phyloP scores from a whole-genome alignment of 2,329 filamentous ascomycete genomes.

The Arthrobotrys sphaeroides region DNA sequence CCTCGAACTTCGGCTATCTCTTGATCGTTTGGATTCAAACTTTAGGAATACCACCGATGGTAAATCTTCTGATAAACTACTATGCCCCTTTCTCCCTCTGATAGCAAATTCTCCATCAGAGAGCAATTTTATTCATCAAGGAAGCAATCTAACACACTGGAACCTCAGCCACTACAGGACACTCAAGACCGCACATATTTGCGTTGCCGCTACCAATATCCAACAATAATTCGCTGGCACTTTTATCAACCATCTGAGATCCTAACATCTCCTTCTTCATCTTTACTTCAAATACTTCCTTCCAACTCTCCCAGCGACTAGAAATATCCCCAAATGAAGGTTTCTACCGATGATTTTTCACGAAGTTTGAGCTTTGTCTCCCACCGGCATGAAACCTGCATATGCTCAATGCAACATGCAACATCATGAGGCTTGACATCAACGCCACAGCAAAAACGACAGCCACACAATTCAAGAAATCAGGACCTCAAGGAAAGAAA shows the following conservation, averaged over 20 bases:
- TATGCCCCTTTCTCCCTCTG: no score
- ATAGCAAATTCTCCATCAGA: no score
- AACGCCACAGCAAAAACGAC: neutral
- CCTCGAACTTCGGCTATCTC: no score
- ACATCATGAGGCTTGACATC: neutral
- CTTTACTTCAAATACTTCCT: neutral
- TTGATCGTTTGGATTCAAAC: no score
- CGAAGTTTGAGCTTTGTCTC: neutral
- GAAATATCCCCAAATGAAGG: neutral
- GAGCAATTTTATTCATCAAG: no score
- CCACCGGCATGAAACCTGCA: neutral
- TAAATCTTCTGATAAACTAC: no score
- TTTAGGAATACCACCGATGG: no score
- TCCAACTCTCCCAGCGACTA: neutral
- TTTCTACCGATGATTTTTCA: neutral
- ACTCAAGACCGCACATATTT: neutral
- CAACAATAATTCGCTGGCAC: constrained; percentile 8
- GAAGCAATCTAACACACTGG: no score
- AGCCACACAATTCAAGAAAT: neutral
- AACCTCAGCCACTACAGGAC: no score
- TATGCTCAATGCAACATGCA: neutral
- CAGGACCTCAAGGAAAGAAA: neutral
- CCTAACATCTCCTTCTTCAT: neutral
- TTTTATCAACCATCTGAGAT: neutral
- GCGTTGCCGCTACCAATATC: neutral